Conservation (phyloP, 495 filamentous ascomycete species). For the Hyaloscypha bicolor region DNA sequence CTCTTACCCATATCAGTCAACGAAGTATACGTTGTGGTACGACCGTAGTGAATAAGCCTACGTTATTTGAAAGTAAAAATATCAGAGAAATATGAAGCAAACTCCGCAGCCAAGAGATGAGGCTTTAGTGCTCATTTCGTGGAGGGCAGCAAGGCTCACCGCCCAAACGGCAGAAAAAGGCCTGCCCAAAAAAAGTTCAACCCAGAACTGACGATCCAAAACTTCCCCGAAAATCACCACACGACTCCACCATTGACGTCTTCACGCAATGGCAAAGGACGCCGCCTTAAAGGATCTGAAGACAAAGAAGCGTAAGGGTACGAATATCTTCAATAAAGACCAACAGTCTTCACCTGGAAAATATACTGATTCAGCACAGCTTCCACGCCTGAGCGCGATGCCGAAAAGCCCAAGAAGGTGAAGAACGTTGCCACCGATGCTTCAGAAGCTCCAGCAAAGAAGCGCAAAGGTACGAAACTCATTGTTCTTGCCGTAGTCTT, state of each 20-base stretch:
- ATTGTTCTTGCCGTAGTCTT: background rate
- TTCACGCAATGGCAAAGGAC: slow-evolving; percentile 65
- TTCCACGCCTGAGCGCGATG: slow-evolving; percentile 25
- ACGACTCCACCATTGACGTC: background rate
- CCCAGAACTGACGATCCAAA: background rate
- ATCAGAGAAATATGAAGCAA: no score
- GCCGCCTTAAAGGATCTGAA: slow-evolving; percentile 45
- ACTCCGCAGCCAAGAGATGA: no score
- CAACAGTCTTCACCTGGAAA: slow-evolving; percentile 1
- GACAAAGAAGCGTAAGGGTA: slow-evolving; percentile 73
- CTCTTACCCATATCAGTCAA: no score
- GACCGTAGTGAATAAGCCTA: no score
- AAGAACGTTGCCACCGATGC: slow-evolving; percentile 27
- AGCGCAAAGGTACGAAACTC: slow-evolving; percentile 52
- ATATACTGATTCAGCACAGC: slow-evolving; percentile 18
- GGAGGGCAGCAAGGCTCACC: no score
- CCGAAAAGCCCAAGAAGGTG: slow-evolving; percentile 45
- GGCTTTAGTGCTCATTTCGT: no score
- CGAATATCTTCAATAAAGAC: slow-evolving; percentile 23
- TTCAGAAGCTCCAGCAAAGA: slow-evolving; percentile 41
- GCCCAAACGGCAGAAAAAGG: background rate
- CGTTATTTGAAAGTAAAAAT: no score
- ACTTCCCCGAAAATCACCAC: background rate
- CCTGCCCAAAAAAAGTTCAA: background rate
- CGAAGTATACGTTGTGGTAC: no score